A percentile compares a stretch with the other conserved stretches of the same genome.
Evolutionary conservation across 768 basidiomycete species (phyloP).

Genomic region (Sarcodon sp.): DNA sequence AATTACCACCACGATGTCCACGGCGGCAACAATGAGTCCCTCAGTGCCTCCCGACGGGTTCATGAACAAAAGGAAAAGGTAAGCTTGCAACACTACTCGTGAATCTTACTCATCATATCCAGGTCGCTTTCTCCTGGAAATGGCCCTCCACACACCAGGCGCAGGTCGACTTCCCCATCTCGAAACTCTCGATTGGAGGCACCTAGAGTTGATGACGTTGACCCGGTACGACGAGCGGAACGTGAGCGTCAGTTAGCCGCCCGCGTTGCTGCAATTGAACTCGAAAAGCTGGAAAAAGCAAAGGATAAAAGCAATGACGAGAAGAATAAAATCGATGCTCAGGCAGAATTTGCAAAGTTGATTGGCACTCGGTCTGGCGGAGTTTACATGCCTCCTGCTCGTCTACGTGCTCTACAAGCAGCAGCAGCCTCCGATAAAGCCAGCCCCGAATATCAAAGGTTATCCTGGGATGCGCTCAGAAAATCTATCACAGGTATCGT

Average conservation of each 20-base stretch:
- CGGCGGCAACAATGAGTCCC: slow-evolving; percentile 19
- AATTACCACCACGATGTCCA: slow-evolving; percentile 25
- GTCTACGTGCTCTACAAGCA: slow-evolving; percentile 80
- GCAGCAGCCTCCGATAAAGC: slow-evolving; percentile 74
- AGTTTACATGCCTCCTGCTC: slow-evolving; percentile 93
- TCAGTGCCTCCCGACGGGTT: slow-evolving; percentile 18
- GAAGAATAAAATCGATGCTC: slow-evolving; percentile 40
- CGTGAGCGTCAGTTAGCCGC: slow-evolving; percentile 73
- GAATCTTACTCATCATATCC: not conserved
- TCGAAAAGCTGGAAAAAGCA: slow-evolving; percentile 46
- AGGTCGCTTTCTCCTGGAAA: slow-evolving; percentile 23
- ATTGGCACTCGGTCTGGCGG: slow-evolving; percentile 77
- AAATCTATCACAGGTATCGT: slow-evolving; percentile 99
- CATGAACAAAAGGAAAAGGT: slow-evolving; percentile 36
- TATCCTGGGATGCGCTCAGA: slow-evolving; percentile 96
- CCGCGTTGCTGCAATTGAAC: slow-evolving; percentile 53
- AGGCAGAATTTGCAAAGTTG: slow-evolving; percentile 86
- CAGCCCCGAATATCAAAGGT: slow-evolving; percentile 81
- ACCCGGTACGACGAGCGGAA: slow-evolving; percentile 63
- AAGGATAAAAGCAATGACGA: slow-evolving; percentile 25
- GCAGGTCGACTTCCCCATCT: slow-evolving; percentile 27
- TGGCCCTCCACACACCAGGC: slow-evolving; percentile 27
- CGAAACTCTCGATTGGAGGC: slow-evolving; percentile 16
- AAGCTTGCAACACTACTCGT: not conserved
- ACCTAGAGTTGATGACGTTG: slow-evolving; percentile 54